phyloP scores from a whole-genome alignment of 306 rosid genomes.

The Abrus pulchellus region DNA sequence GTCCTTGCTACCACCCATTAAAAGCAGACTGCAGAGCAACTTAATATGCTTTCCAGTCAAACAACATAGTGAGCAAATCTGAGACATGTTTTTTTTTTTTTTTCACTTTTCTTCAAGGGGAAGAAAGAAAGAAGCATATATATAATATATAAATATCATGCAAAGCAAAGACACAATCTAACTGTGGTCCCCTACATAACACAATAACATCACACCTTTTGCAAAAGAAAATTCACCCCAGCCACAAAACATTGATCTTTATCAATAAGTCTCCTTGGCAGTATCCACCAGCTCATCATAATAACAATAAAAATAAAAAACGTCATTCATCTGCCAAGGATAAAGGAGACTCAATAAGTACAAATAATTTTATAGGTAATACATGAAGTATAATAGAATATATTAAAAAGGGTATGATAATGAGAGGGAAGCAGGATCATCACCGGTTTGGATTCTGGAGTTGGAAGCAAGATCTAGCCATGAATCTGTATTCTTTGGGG shows the following conservation, averaged over 20 bases:
- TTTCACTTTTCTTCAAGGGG: slow-evolving; percentile 66
- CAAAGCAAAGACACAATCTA: slow-evolving; percentile 64
- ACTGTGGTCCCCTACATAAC: slow-evolving; percentile 75
- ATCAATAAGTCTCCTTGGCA: slow-evolving; percentile 66
- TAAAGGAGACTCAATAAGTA: slow-evolving; percentile 39
- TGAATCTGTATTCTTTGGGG: slow-evolving; percentile 85
- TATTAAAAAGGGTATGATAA: slow-evolving; percentile 21
- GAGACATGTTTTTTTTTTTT: slow-evolving; percentile 70
- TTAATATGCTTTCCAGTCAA: slow-evolving; percentile 76
- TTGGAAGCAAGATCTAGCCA: slow-evolving; percentile 98
- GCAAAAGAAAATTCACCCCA: slow-evolving; percentile 63
- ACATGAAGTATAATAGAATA: slow-evolving; percentile 6
- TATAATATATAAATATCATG: slow-evolving; percentile 45
- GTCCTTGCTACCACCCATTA: slow-evolving; percentile 53
- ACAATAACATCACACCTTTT: slow-evolving; percentile 54
- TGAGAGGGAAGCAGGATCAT: slow-evolving; percentile 10
- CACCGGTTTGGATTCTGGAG: slow-evolving; percentile 72
- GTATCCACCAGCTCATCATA: slow-evolving; percentile 54
- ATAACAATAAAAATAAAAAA: slow-evolving; percentile 28
- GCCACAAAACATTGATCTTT: slow-evolving; percentile 72
- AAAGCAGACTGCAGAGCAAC: slow-evolving; percentile 51
- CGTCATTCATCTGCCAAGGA: slow-evolving; percentile 79
- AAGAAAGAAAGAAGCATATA: slow-evolving; percentile 56
- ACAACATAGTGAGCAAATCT: slow-evolving; percentile 67
- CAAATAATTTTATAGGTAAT: slow-evolving; percentile 12